Base-by-base conservation (phyloP, 1,139 yeast species). In the Debaryomyces singareniensis region DNA sequence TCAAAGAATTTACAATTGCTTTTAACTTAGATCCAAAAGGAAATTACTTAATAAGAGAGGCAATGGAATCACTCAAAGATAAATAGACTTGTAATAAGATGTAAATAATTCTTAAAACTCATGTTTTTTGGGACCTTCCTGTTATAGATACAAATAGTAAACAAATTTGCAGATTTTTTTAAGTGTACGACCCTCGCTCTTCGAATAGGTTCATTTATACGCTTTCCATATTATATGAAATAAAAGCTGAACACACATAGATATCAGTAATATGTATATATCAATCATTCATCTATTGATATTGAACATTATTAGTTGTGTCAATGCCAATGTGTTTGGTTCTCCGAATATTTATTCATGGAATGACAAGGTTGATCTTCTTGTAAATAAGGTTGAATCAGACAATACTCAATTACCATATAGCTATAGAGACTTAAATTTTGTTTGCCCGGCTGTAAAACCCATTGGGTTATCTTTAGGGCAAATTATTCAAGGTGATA, bases 11-110 rank as follows among this genome's bases (percentile, higher is more conserved):
- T 44, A 91, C 97, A 1, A 75, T 82, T 29, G 97, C 98, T 1
- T 68, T 86, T 58, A 85, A 86, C 47, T 66, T 91, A 43, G 97
- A 91, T 55, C 97, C 97, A 5, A 89, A 87, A 51, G 96, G 96
- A 0, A 78, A 86, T 33, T 93, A 85, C 46, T 63, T 86, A 37
- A 85, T 91, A 15, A 71, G 85, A 41, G 95, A 85, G 38, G 95
- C 95, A 1, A 67, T 87, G 62, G 94, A 83, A 45, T 51, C 65
- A 22, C 45, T 66, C 28, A 64, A 63, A 39, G 54, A 49, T 20
- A 45, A 44, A 33, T 31, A 25, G 26, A 28, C 24, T 23, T 12
- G n/a, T 5, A 7, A n/a, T n/a, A n/a, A n/a, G n/a, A n/a, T n/a
- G n/a, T n/a, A n/a, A n/a, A n/a, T n/a, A n/a, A n/a, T n/a, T n/a